Percentiles rank a stretch among this genome's conserved stretches.
Conservation (phyloP, 2,329 filamentous ascomycete species). For the Talaromyces sp. region DNA sequence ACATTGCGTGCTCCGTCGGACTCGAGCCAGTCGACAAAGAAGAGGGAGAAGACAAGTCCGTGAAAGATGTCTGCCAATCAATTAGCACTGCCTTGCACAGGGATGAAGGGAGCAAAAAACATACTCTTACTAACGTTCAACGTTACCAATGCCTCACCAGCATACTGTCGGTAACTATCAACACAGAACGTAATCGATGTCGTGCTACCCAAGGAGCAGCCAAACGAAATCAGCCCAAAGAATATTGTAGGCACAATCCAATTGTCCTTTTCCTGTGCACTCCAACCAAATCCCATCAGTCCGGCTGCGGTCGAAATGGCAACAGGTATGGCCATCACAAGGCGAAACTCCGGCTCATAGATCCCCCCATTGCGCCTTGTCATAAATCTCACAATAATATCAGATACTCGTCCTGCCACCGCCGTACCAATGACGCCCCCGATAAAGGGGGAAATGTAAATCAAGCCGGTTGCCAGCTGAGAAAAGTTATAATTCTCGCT, state of each 20-base stretch:
- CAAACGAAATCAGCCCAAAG: constrained; percentile 88
- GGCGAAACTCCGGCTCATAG: constrained; percentile 89
- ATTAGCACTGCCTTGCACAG: constrained; percentile 24
- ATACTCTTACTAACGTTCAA: constrained; percentile 82
- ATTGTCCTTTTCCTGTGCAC: constrained; percentile 64
- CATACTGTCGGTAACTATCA: constrained; percentile 88
- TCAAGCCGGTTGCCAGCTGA: constrained; percentile 72
- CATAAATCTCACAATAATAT: constrained; percentile 78
- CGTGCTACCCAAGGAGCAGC: constrained; percentile 82
- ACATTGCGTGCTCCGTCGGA: constrained; percentile 70
- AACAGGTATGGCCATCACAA: constrained; percentile 82
- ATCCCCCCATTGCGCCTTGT: constrained; percentile 81
- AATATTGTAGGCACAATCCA: constrained; percentile 95
- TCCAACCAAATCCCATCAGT: constrained; percentile 97
- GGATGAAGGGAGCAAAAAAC: constrained; percentile 27
- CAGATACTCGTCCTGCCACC: constrained; percentile 82
- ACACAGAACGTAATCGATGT: constrained; percentile 93
- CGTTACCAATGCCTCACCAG: constrained; percentile 88
- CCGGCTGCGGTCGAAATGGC: constrained; percentile 74
- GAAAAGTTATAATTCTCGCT: constrained; percentile 71
- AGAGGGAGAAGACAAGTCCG: constrained; percentile 81
- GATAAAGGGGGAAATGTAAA: constrained; percentile 87
- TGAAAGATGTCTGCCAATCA: constrained; percentile 63
- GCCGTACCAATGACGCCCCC: constrained; percentile 87
- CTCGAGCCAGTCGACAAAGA: constrained; percentile 80